Conservation (phyloP, 2,329 filamentous ascomycete genomes). For the Fusarium sp. region DNA sequence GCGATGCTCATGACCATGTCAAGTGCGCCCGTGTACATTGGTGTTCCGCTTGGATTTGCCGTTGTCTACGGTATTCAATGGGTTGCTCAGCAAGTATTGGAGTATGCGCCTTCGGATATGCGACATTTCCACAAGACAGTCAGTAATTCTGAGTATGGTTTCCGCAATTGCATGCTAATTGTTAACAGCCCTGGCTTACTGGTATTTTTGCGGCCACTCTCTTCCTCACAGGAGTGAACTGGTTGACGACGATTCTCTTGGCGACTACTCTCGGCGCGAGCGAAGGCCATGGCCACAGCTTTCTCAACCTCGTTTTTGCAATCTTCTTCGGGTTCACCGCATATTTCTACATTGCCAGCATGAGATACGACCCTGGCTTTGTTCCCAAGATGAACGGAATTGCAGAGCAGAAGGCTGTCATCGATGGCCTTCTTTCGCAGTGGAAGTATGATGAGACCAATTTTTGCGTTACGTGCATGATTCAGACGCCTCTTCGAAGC, state of each 20-base stretch:
- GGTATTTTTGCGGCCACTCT: slow-evolving; percentile 92
- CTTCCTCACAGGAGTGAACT: slow-evolving; percentile 83
- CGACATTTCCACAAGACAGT: slow-evolving; percentile 91
- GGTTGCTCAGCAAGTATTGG: slow-evolving; percentile 80
- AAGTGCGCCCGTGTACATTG: slow-evolving; percentile 78
- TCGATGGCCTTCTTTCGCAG: slow-evolving; percentile 84
- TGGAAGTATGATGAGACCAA: slow-evolving; percentile 96
- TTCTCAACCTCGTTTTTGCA: slow-evolving; percentile 83
- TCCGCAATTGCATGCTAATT: too few species aligned
- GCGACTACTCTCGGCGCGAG: slow-evolving; percentile 38
- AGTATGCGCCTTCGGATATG: slow-evolving; percentile 89
- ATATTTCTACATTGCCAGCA: slow-evolving; percentile 90
- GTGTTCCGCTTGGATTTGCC: slow-evolving; percentile 77
- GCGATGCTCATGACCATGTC: slow-evolving; percentile 78
- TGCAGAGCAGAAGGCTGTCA: slow-evolving; percentile 88
- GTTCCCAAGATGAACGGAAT: slow-evolving; percentile 92
- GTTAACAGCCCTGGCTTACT: slow-evolving; percentile 92
- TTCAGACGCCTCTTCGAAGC: slow-evolving; percentile 89
- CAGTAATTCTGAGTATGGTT: too few species aligned
- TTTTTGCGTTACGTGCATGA: slow-evolving; percentile 96
- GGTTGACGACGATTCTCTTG: slow-evolving; percentile 73
- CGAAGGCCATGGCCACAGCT: slow-evolving; percentile 63
- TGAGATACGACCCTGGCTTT: slow-evolving; percentile 91
- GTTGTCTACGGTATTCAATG: slow-evolving; percentile 80
- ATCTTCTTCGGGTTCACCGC: slow-evolving; percentile 73